Conservation (phyloP, 805 yeast genomes). For the Maudiozyma pseudohumilis region DNA sequence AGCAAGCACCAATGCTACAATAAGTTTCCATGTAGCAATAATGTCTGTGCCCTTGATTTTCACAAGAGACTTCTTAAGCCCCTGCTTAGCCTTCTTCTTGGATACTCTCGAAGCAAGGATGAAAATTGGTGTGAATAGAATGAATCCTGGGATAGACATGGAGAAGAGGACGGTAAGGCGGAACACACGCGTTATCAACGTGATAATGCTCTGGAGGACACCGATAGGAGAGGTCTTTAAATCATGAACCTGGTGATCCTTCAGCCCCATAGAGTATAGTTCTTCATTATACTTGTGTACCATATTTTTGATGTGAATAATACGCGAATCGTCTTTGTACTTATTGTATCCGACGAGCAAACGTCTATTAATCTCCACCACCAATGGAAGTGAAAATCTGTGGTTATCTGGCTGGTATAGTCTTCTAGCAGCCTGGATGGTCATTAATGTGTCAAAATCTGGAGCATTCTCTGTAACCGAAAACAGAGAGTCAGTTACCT, state of each 20-base stretch:
- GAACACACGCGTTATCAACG: constrained; percentile 43
- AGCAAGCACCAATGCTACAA: constrained; percentile 74
- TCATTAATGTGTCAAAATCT: constrained; percentile 85
- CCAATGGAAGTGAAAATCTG: constrained; percentile 52
- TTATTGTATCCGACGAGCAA: constrained; percentile 74
- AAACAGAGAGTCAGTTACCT: constrained; percentile 63
- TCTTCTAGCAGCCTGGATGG: constrained; percentile 90
- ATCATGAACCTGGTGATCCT: constrained; percentile 62
- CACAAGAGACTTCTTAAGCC: constrained; percentile 83
- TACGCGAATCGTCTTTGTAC: constrained; percentile 61
- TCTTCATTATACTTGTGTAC: constrained; percentile 61
- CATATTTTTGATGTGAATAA: constrained; percentile 48
- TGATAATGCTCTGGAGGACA: constrained; percentile 36
- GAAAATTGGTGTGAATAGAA: constrained; percentile 80
- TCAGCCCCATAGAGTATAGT: constrained; percentile 52
- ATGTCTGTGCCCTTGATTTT: constrained; percentile 87
- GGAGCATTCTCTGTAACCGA: constrained; percentile 91
- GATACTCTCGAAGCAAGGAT: constrained; percentile 62
- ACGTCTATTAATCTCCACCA: constrained; percentile 82
- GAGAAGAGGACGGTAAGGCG: constrained; percentile 43
- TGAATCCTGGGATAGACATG: constrained; percentile 74
- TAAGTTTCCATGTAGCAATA: constrained; percentile 90
- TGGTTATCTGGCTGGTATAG: constrained; percentile 37
- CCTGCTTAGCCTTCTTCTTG: constrained; percentile 59
- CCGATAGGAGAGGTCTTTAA: constrained; percentile 33